Conservation (phyloP, 2,329 filamentous ascomycete species). For the Aspergillus intermedius region DNA sequence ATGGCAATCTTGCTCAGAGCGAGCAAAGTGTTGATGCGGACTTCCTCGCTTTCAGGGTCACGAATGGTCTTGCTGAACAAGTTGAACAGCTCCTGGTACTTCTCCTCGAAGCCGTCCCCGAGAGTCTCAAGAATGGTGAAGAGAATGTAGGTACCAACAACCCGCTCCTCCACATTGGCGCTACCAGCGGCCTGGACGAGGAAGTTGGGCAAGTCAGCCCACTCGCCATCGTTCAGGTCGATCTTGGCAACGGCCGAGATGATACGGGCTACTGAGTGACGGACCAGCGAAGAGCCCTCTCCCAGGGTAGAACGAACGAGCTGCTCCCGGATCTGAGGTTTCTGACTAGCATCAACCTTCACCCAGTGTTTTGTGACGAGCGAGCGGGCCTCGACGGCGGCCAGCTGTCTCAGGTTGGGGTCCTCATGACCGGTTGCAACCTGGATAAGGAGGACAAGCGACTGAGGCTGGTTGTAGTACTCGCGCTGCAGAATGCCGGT, state of each 20-base stretch:
- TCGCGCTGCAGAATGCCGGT: constrained; percentile 86
- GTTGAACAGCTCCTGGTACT: constrained; percentile 70
- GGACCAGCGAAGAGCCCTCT: constrained; percentile 68
- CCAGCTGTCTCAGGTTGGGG: constrained; percentile 73
- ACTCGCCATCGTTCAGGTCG: constrained; percentile 82
- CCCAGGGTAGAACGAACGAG: constrained; percentile 77
- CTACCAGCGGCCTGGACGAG: constrained; percentile 74
- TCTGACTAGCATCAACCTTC: constrained; percentile 61
- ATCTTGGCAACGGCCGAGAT: constrained; percentile 79
- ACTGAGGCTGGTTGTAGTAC: constrained; percentile 81
- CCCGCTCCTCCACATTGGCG: constrained; percentile 68
- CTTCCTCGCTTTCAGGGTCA: constrained; percentile 83
- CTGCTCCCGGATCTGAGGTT: constrained; percentile 71
- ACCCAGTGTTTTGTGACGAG: constrained; percentile 83
- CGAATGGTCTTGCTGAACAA: constrained; percentile 83
- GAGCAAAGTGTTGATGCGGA: constrained; percentile 89
- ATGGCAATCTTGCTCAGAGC: constrained; percentile 82
- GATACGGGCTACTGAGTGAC: constrained; percentile 81
- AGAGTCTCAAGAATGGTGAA: constrained; percentile 86
- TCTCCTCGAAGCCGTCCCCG: constrained; percentile 74
- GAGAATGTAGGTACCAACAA: constrained; percentile 88
- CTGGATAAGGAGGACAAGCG: constrained; percentile 79
- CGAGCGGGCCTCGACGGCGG: constrained; percentile 81
- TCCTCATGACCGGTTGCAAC: constrained; percentile 72
- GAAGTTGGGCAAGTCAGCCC: constrained; percentile 71